Evolutionary conservation across 768 basidiomycete genomes (phyloP).

Genomic region (Tricholoma matsutake): DNA sequence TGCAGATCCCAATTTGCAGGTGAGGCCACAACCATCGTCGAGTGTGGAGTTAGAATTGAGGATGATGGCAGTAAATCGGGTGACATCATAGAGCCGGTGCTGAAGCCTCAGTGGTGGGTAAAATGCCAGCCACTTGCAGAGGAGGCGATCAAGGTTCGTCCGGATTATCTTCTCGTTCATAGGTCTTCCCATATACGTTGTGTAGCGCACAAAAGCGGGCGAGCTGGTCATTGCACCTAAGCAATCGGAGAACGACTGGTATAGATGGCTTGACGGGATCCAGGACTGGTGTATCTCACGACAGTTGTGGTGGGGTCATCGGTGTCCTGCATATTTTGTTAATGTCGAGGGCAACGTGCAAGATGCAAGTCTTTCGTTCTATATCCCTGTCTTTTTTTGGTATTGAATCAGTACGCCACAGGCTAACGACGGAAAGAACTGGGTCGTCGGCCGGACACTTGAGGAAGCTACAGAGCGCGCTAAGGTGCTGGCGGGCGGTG

Average conservation of each 20-base stretch:
- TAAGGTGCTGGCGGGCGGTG: constrained; percentile 61
- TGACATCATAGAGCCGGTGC: constrained; percentile 89
- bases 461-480: constrained; percentile 81
- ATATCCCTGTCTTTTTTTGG: neutral
- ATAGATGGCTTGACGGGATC: constrained; percentile 90
- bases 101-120: constrained; percentile 99
- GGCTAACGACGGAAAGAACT: constrained; percentile 70
- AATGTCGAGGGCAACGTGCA: constrained; percentile 72
- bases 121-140: constrained; percentile 88
- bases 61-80: constrained; percentile 77
- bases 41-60: neutral
- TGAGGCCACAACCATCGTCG: constrained; percentile 25
- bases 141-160: constrained; percentile 75
- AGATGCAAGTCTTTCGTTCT: constrained; percentile 45
- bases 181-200: neutral
- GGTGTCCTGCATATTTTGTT: constrained; percentile 92
- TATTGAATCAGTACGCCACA: constrained; percentile 21
- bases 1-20: constrained; percentile 96
- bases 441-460: constrained; percentile 84
- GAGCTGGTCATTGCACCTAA: constrained; percentile 84
- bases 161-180: neutral
- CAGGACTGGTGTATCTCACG: constrained; percentile 99
- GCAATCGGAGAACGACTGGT: constrained; percentile 91
- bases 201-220: constrained; percentile 82
- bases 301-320: constrained; percentile 99